Evolutionary conservation across 805 yeast species (phyloP).

Genomic region (Pichia manshurica): DNA sequence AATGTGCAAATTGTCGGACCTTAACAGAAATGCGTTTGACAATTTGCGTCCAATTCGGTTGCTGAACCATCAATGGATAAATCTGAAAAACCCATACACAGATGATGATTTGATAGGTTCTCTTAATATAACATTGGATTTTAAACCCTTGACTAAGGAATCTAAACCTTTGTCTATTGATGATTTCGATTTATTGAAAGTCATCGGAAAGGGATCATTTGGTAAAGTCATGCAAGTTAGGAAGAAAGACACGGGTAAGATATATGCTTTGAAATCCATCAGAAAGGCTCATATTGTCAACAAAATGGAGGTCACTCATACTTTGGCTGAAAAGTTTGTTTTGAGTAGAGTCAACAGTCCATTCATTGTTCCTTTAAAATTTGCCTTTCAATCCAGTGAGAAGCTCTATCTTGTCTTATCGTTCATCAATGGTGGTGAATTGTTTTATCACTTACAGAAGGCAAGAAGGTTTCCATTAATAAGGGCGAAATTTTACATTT

Average conservation of each 20-base stretch:
- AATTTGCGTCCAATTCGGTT: slow-evolving; percentile 45
- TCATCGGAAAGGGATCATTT: slow-evolving; percentile 95
- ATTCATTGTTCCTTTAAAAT: slow-evolving; percentile 92
- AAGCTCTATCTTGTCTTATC: slow-evolving; percentile 85
- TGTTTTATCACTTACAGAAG: slow-evolving; percentile 88
- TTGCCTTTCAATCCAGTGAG: slow-evolving; percentile 95
- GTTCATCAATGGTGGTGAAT: slow-evolving; percentile 94
- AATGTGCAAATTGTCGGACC: slow-evolving; percentile 44
- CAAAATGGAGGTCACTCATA: slow-evolving; percentile 91
- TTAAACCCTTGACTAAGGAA: slow-evolving; percentile 31
- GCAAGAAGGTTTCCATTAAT: slow-evolving; percentile 86
- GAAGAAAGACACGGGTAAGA: slow-evolving; percentile 89
- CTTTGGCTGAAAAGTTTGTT: slow-evolving; percentile 93
- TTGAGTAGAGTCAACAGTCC: slow-evolving; percentile 90
- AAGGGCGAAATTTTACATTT: slow-evolving; percentile 88
- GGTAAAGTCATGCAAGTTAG: slow-evolving; percentile 99
- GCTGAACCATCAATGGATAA: slow-evolving; percentile 58
- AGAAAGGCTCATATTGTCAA: slow-evolving; percentile 93
- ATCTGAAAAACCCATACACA: slow-evolving; percentile 29
- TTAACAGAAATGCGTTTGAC: slow-evolving; percentile 13
- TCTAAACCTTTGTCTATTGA: slow-evolving; percentile 68
- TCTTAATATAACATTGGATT: slow-evolving; percentile 37
- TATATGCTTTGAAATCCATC: slow-evolving; percentile 90
- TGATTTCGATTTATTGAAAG: slow-evolving; percentile 88
- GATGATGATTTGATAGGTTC: slow-evolving; percentile 28